Percentiles rank a stretch among this genome's conserved stretches.
phyloP scores from a whole-genome alignment of 495 filamentous ascomycete species.

The Pyrenula massariospora region DNA sequence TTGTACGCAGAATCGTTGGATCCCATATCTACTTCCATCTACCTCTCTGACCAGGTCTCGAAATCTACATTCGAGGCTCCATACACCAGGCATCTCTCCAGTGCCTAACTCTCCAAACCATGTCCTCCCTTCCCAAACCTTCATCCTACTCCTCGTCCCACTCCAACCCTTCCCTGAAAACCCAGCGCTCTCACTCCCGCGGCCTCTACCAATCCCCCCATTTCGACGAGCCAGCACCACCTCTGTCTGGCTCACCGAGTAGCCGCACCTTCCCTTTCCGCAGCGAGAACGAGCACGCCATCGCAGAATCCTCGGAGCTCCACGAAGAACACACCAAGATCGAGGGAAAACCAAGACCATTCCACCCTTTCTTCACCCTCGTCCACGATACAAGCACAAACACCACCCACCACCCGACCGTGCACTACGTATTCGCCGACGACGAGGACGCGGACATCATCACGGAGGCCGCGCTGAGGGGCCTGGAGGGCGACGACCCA shows the following conservation, averaged over 20 bases:
- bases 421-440: constrained; percentile 85
- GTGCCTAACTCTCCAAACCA: neutral
- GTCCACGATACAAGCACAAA: constrained; percentile 33
- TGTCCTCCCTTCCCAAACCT: neutral
- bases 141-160: neutral
- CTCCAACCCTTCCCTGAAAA: neutral
- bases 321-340: neutral
- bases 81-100: neutral
- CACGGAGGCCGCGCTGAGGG: constrained; percentile 39
- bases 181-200: neutral
- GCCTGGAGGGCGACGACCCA: constrained; percentile 22
- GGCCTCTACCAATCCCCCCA: neutral
- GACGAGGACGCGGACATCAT: constrained; percentile 57
- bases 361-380: constrained; percentile 42
- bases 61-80: neutral
- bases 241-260: neutral
- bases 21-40: no score
- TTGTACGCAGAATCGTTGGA: neutral
- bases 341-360: constrained; percentile 1
- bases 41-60: neutral
- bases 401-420: constrained; percentile 58
- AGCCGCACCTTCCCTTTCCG: neutral
- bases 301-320: neutral
- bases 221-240: neutral
- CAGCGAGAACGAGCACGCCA: neutral